These are phyloP conservation scores for Bathelium albidoporum DNA, from an alignment of 495 filamentous ascomycete genomes.

Conservation along the genomic window DNA sequence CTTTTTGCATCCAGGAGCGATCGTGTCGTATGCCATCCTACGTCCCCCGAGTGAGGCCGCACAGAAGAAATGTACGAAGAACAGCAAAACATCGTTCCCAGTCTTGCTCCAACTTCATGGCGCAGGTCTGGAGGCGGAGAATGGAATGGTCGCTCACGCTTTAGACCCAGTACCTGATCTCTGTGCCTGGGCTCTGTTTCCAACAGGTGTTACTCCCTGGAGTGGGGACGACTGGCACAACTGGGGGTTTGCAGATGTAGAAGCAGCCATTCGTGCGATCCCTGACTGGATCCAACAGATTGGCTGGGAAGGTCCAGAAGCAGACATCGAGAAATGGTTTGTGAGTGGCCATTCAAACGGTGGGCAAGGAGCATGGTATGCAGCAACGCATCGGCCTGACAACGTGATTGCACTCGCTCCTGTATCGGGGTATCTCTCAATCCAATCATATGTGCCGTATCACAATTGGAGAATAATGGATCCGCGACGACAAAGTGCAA, in stretches of 20 bases:
- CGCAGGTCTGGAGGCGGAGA: conserved; percentile 47
- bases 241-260: conserved; percentile 49
- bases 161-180: conserved; percentile 42
- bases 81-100: conserved; percentile 23
- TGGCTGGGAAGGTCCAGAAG: conserved; percentile 38
- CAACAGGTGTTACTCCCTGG: conserved; percentile 51
- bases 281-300: conserved; percentile 40
- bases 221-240: conserved; percentile 55
- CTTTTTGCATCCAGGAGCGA: conserved; percentile 44
- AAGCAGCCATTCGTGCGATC: conserved; percentile 43
- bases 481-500: conserved; percentile 35
- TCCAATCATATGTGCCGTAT: conserved; percentile 53
- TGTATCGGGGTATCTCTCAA: conserved; percentile 49
- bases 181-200: conserved; percentile 48
- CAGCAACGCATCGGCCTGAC: conserved; percentile 47
- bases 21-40: conserved; percentile 53
- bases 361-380: conserved; percentile 51
- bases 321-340: conserved; percentile 42
- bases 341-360: conserved; percentile 51
- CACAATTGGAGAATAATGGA: conserved; percentile 45
- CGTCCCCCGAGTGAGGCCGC: conserved; percentile 43
- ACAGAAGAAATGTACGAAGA: conserved; percentile 12
- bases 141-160: conserved; percentile 34
- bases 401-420: conserved; percentile 47
- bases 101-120: conserved; percentile 45